Percentiles rank a stretch among this genome's conserved stretches.
Conservation (phyloP, 192 early-diverging fungal genomes). For the Bifiguratus adelaidae region DNA sequence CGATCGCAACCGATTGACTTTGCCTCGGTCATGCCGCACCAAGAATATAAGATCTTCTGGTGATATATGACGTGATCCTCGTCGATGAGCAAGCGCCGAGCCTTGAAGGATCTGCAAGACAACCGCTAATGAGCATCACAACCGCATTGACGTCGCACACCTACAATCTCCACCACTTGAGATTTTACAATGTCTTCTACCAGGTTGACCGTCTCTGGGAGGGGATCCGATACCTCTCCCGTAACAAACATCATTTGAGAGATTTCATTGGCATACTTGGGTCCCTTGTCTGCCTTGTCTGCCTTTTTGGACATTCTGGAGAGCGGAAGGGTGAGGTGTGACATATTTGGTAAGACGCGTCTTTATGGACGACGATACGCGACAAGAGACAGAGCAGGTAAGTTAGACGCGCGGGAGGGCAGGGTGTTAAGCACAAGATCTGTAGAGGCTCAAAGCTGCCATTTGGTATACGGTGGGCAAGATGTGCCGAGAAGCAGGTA, state of each 20-base stretch:
- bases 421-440: too few relatives aligned
- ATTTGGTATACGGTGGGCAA: conserved; percentile 26
- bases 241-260: conserved; percentile 99
- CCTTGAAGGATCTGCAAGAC: conserved; percentile 84
- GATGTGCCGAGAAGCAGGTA: conserved; percentile 25
- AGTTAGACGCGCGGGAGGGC: too few relatives aligned
- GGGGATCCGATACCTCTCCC: conserved; percentile 87
- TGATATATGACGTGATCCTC: conserved; percentile 67
- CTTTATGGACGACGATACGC: too few relatives aligned
- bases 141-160: not conserved
- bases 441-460: conserved; percentile 26
- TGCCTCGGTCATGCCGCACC: conserved; percentile 89
- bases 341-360: too few relatives aligned
- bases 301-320: too few relatives aligned
- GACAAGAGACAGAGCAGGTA: too few relatives aligned
- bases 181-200: conserved; percentile 94
- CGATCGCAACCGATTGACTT: conserved; percentile 81
- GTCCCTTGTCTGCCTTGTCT: too few relatives aligned
- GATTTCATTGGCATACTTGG: conserved; percentile 78
- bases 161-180: conserved; percentile 90
- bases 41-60: conserved; percentile 95
- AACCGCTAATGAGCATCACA: not conserved
- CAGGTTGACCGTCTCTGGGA: conserved; percentile 76
- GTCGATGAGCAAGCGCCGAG: conserved; percentile 73
- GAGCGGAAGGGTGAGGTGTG: too few relatives aligned